A percentile compares a stretch with the other conserved stretches of the same genome.
These are phyloP conservation scores for Pseudopyricularia cyperi DNA, from an alignment of 2,329 filamentous ascomycete genomes.

Conservation along the genomic window DNA sequence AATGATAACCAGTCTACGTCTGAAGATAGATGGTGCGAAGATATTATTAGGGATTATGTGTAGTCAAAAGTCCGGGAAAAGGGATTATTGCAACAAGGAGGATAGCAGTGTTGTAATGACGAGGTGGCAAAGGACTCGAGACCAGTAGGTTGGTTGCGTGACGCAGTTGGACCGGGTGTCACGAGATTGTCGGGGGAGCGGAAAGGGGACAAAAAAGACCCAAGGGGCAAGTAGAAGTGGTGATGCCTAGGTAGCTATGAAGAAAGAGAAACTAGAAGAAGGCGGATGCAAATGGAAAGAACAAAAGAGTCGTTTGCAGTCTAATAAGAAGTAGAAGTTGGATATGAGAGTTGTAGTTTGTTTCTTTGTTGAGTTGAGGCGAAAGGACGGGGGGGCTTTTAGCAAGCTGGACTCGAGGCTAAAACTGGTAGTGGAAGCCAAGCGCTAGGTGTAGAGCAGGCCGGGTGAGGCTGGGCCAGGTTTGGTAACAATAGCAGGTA, in stretches of 20 bases:
- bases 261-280: background rate
- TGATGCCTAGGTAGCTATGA: background rate
- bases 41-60: background rate
- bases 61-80: background rate
- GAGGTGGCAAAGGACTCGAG: background rate
- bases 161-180: background rate
- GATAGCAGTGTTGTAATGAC: background rate
- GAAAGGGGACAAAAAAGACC: background rate
- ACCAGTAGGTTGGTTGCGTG: background rate
- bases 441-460: too few relatives aligned
- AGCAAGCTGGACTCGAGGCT: too few relatives aligned
- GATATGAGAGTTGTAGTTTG: too few relatives aligned
- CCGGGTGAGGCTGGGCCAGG: too few relatives aligned
- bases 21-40: background rate
- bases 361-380: too few relatives aligned
- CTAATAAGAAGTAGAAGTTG: too few relatives aligned
- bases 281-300: background rate
- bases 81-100: background rate
- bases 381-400: too few relatives aligned
- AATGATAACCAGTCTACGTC: background rate
- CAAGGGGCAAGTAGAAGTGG: background rate
- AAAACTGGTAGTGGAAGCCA: too few relatives aligned
- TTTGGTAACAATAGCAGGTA: background rate
- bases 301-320: background rate
- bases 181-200: background rate